Conservation (phyloP, 768 basidiomycete species). For the Dioszegia aurantiaca region DNA sequence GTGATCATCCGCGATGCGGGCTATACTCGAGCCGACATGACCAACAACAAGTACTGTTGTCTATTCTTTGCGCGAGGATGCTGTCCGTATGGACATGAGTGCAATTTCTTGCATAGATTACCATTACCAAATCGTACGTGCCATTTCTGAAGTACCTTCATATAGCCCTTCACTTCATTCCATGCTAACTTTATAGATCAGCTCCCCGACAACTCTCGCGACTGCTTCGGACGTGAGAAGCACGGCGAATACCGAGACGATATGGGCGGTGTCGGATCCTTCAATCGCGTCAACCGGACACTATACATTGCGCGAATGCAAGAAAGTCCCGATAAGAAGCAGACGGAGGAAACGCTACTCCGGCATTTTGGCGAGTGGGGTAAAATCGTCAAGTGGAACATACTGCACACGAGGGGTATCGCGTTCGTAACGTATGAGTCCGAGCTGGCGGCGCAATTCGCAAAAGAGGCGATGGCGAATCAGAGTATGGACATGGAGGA, state of each 20-base stretch:
- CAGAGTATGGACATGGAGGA: conserved; percentile 97
- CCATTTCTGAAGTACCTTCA: background rate
- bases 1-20: conserved; percentile 83
- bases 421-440: conserved; percentile 93
- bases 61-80: conserved; percentile 94
- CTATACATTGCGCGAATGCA: conserved; percentile 91
- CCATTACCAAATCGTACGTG: conserved; percentile 62
- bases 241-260: conserved; percentile 97
- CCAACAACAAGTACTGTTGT: conserved; percentile 87
- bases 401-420: conserved; percentile 88
- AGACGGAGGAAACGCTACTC: conserved; percentile 85
- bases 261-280: conserved; percentile 98
- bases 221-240: conserved; percentile 95
- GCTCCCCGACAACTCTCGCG: conserved; percentile 86
- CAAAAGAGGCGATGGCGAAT: conserved; percentile 98
- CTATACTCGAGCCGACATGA: conserved; percentile 90
- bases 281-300: conserved; percentile 89
- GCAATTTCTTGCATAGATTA: conserved; percentile 88
- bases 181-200: conserved; percentile 41
- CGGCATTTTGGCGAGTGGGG: conserved; percentile 97
- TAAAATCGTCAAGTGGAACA: conserved; percentile 81
- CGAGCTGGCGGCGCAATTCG: conserved; percentile 86
- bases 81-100: conserved; percentile 91
- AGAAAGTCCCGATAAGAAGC: conserved; percentile 63
- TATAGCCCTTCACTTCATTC: background rate